Conservation (phyloP, 495 filamentous ascomycete genomes). For the Penicillium argentinense region DNA sequence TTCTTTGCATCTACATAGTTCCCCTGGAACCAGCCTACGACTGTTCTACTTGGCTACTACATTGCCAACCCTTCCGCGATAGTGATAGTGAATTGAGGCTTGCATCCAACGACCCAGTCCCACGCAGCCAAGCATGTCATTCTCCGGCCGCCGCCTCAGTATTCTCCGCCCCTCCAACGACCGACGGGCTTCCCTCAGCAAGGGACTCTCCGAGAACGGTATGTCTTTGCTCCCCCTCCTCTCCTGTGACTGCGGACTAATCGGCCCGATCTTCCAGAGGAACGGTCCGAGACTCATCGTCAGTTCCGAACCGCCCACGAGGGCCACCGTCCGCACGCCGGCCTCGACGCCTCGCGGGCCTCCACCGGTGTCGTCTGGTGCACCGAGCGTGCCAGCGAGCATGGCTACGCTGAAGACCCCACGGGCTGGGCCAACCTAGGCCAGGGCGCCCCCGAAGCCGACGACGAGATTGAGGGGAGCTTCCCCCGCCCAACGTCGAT, state of each 20-base stretch:
- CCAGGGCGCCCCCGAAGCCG: slow-evolving; percentile 92
- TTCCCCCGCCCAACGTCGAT: slow-evolving; percentile 84
- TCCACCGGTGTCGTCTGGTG: slow-evolving; percentile 87
- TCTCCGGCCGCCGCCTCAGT: slow-evolving; percentile 50
- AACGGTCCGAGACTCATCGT: slow-evolving; percentile 74
- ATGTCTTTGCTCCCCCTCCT: slow-evolving; percentile 16
- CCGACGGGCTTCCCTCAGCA: slow-evolving; percentile 38
- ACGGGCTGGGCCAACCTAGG: slow-evolving; percentile 88
- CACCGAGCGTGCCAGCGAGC: slow-evolving; percentile 75
- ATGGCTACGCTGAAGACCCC: slow-evolving; percentile 81
- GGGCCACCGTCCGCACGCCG: slow-evolving; percentile 85
- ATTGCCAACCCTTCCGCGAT: background rate
- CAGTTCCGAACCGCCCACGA: slow-evolving; percentile 86
- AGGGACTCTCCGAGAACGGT: slow-evolving; percentile 48
- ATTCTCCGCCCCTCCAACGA: slow-evolving; percentile 42
- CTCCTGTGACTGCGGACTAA: too few relatives aligned
- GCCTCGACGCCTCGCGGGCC: slow-evolving; percentile 79
- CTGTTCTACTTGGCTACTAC: too few relatives aligned
- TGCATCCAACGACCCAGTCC: background rate
- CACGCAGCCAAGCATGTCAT: slow-evolving; percentile 43
- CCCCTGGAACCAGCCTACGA: too few relatives aligned
- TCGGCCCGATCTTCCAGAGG: slow-evolving; percentile 46
- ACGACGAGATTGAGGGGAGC: slow-evolving; percentile 87
- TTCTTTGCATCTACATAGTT: background rate
- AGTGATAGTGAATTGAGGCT: background rate